Base-by-base conservation (phyloP, 1,284 basidiomycete genomes). In the Cystobasidium sp. region DNA sequence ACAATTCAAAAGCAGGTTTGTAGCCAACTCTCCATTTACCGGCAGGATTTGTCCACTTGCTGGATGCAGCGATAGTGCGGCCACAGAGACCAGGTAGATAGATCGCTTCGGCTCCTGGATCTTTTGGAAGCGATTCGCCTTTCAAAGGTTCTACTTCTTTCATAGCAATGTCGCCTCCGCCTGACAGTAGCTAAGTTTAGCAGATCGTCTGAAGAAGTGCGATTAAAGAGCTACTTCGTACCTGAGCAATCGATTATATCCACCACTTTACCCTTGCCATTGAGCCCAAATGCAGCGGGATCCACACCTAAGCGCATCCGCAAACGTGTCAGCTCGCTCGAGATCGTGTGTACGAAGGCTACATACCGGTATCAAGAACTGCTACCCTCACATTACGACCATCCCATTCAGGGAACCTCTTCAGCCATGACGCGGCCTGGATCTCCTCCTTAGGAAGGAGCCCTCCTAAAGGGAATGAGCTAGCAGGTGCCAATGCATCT, bases 211-310 rank as follows among this genome's bases (percentile, higher is more conserved):
- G 20, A 16, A 55, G 22, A 37, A 14, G 39, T n/a, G 12, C 24
- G 12, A 8, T 6, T 43, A 5, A 37, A 18, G 43, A 41, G 8
- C 77, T 8, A 67, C 47, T n/a, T 70, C 70, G 37, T 80, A 79
- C 81, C 81, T 12, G 78, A 80, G 76, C 82, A 83, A 78, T 83
- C 82, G 55, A 83, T 82, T 18, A 82, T 78, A 49, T 82, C 82
- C 59, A 82, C 81, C 9, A 83, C 77, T 75, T 82, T 82, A 70
- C 79, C 81, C 47, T 78, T 77, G 6, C 76, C 77, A 46, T 79
- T 76, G 52, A 83, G 80, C 16, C 82, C 82, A 44, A 80, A 75
- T 8, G 82, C 81, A 31, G 81, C 82, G 1, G 81, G 81, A 63
- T 83, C 82, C 14, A 82, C 80, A 58, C 82, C 82, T 66, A 31